A percentile compares a stretch with the other conserved stretches of the same genome.
These are phyloP conservation scores for Lotmaria passim DNA, from an alignment of 208 protist species.

Conservation along the genomic window DNA sequence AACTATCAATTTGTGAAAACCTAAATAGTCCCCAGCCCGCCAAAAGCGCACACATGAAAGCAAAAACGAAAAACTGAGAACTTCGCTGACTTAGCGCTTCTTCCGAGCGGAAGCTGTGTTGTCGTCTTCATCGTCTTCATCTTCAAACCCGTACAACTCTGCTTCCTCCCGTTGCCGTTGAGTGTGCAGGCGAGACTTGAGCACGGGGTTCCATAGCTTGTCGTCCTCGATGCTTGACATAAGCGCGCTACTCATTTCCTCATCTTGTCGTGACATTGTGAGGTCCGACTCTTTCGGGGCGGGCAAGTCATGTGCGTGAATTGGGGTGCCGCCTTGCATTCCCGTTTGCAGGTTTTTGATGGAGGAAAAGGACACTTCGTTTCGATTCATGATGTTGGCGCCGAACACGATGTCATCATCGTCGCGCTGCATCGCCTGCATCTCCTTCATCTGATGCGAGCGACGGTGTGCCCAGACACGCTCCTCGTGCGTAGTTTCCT, in stretches of 20 bases:
- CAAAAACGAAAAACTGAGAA: not conserved
- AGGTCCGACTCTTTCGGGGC: conserved; percentile 79
- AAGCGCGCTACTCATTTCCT: conserved; percentile 88
- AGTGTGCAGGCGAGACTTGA: conserved; percentile 74
- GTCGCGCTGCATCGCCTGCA: conserved; percentile 85
- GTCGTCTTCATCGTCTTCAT: conserved; percentile 69
- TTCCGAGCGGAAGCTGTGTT: not conserved
- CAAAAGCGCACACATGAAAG: no score
- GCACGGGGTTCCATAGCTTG: conserved; percentile 90
- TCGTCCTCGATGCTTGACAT: conserved; percentile 92
- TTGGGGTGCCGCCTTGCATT: conserved; percentile 82
- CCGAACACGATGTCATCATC: conserved; percentile 85
- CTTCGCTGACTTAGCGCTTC: not conserved
- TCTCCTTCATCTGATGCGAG: conserved; percentile 89
- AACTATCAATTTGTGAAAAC: no score
- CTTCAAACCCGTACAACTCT: conserved; percentile 85
- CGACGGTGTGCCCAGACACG: conserved; percentile 86
- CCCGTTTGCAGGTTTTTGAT: conserved; percentile 79
- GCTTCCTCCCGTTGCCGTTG: conserved; percentile 57
- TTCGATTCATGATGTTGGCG: conserved; percentile 66
- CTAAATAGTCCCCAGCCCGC: no score
- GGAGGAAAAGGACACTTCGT: conserved; percentile 66
- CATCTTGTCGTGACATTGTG: conserved; percentile 70
- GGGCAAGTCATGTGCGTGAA: conserved; percentile 84
- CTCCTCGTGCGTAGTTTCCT: conserved; percentile 89